Evolutionary conservation across 306 rosid species (phyloP).

Genomic region (Fagus crenata): DNA sequence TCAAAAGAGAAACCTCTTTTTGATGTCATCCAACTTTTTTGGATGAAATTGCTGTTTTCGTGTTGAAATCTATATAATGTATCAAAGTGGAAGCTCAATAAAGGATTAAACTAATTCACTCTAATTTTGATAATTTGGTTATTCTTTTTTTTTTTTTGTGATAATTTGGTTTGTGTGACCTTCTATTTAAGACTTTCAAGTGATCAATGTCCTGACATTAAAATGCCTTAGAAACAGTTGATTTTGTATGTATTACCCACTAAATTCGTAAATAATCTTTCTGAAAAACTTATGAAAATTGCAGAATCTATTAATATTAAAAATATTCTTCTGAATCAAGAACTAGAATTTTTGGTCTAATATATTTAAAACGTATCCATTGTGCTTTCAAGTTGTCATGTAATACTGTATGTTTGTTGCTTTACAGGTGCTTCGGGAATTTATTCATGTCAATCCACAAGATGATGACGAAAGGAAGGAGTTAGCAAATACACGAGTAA

Average conservation of each 20-base stretch:
- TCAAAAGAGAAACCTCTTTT: constrained; percentile 4
- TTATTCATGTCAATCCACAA: constrained; percentile 98
- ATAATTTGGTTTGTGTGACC: neutral
- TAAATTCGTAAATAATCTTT: neutral
- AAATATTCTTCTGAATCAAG: neutral
- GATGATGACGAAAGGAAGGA: constrained; percentile 92
- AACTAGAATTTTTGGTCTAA: neutral
- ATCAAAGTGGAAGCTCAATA: too few relatives aligned
- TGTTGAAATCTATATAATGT: too few relatives aligned
- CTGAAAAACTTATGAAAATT: neutral
- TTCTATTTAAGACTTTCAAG: neutral
- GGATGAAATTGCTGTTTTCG: constrained; percentile 17
- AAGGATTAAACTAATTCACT: neutral
- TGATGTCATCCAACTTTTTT: constrained; percentile 4
- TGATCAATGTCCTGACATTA: neutral
- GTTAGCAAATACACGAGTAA: constrained; percentile 75
- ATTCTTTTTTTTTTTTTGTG: too few relatives aligned
- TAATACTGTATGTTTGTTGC: constrained; percentile 36
- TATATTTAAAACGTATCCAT: neutral
- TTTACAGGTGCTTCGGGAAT: constrained; percentile 86
- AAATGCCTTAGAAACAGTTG: neutral
- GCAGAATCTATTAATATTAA: neutral
- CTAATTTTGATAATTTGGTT: too few relatives aligned
- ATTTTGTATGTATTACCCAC: neutral
- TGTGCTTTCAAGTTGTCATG: constrained; percentile 23